Evolutionary conservation across 1,284 basidiomycete species (phyloP), one percentile per base, ranked within the genome.

Genomic region (Cryptococcus sp.): DNA sequence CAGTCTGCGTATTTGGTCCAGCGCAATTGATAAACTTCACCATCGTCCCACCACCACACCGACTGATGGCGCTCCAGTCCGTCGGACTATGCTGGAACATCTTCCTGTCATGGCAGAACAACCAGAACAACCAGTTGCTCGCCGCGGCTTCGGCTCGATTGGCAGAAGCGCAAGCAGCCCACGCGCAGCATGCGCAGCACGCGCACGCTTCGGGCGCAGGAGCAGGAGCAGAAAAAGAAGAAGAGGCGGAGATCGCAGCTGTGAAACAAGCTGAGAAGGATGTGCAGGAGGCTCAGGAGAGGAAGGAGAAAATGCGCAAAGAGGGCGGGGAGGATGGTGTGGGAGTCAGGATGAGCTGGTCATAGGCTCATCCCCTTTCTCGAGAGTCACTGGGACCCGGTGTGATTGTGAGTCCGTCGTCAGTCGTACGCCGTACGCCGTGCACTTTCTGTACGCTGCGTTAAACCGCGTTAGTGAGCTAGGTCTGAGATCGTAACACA

Each of bases 11-110:
- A 10, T 92, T 89, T 72, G 82, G 87, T 47, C 91, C 91, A 0
- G 85, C 89, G 0, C 90, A 93, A 72, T 74, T 89, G 55, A 79
- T 91, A 80, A 93, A 93, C 79, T 93, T 93, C 69, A 80, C 85
- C 15, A 23, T 93, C 51, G 84, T 93, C 0, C 91, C 91, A 0
- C 84, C 83, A 4, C 90, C 92, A 68, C 81, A 91, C 55, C 85
- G 90, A n/a, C 86, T 93, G 60, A 82, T 88, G 8, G 81, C 88
- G 20, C 84, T 91, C 27, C 85, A 90, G 69, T 83, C 88, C 16
- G 89, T 93, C 54, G 88, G 87, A 59, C 81, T 93, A 54, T 89
- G 91, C 52, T 93, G 90, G 91, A 80, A 93, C 65, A 64, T 68
- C 51, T 73, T 60, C 60, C 63, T 66, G 15, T 73, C 68, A 2